These are phyloP conservation scores for Macrolepiota dolichaula DNA, from an alignment of 768 basidiomycete species.

Conservation along the genomic window DNA sequence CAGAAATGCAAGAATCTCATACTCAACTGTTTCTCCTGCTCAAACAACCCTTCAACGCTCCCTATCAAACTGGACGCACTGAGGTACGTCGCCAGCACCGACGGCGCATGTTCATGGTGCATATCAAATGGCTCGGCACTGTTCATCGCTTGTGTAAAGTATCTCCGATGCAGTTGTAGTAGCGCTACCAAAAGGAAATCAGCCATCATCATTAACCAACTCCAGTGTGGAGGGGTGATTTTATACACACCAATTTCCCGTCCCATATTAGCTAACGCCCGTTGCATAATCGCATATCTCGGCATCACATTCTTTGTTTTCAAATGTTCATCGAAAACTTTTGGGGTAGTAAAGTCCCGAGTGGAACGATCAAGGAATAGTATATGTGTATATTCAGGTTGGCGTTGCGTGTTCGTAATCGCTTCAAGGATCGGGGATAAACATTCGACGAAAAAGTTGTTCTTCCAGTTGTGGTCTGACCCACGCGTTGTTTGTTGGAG, in stretches of 20 bases:
- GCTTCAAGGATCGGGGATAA: conserved; percentile 60
- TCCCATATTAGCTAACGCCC: conserved; percentile 55
- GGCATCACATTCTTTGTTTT: conserved; percentile 33
- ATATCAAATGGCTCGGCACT: conserved; percentile 51
- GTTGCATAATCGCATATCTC: conserved; percentile 62
- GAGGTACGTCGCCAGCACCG: conserved; percentile 66
- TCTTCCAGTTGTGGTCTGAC: conserved; percentile 73
- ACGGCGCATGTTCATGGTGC: conserved; percentile 61
- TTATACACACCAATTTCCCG: conserved; percentile 54
- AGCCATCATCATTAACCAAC: not conserved
- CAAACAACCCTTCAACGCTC: conserved; percentile 52
- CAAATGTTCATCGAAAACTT: conserved; percentile 39
- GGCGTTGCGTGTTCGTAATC: conserved; percentile 44
- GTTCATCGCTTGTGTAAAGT: conserved; percentile 65
- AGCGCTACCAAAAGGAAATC: conserved; percentile 40
- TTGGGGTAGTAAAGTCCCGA: conserved; percentile 54
- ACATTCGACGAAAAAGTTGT: conserved; percentile 60
- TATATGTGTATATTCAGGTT: conserved; percentile 49
- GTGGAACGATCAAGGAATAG: conserved; percentile 51
- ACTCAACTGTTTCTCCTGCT: conserved; percentile 57
- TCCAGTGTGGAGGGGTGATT: not conserved
- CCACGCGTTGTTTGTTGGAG: not conserved
- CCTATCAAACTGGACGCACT: conserved; percentile 56
- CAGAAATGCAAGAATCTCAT: conserved; percentile 69
- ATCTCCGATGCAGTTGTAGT: conserved; percentile 64